Percentiles rank a stretch among this genome's conserved stretches.
phyloP scores from a whole-genome alignment of 176 grass and related monocot species.

The Cocos nucifera region DNA sequence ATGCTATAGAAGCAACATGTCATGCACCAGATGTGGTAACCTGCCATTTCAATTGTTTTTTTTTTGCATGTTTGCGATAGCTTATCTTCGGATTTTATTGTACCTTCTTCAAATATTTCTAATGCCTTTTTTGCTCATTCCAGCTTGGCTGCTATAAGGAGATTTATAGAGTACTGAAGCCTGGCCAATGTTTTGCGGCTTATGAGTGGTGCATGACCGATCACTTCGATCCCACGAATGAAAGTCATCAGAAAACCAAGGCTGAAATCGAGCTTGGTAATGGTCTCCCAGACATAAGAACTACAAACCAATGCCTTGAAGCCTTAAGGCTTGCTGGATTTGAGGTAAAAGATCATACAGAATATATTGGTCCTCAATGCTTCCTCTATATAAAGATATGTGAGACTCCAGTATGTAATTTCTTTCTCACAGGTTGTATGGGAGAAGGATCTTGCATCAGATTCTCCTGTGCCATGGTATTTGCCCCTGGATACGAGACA shows the following conservation, averaged over 20 bases:
- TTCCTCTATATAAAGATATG: no score
- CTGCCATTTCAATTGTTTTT: background rate
- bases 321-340: slow-evolving; percentile 87
- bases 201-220: slow-evolving; percentile 95
- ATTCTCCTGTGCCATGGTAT: slow-evolving; percentile 91
- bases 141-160: slow-evolving; percentile 97
- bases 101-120: background rate
- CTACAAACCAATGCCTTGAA: slow-evolving; percentile 73
- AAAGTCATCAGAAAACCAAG: slow-evolving; percentile 74
- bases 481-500: slow-evolving; percentile 72
- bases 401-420: no score
- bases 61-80: background rate
- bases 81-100: background rate
- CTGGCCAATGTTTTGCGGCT: slow-evolving; percentile 85
- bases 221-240: slow-evolving; percentile 69
- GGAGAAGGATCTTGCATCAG: slow-evolving; percentile 75
- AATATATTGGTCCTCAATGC: background rate
- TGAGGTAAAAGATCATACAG: slow-evolving; percentile 38
- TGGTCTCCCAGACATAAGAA: slow-evolving; percentile 85
- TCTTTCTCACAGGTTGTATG: slow-evolving; percentile 60
- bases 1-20: slow-evolving; percentile 74
- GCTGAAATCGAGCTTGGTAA: slow-evolving; percentile 86
- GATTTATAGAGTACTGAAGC: slow-evolving; percentile 83
- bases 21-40: slow-evolving; percentile 61
- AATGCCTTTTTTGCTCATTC: slow-evolving; percentile 13